Evolutionary conservation across 352 stramenopile genomes (phyloP).

Genomic region (Nothophytophthora sp.): DNA sequence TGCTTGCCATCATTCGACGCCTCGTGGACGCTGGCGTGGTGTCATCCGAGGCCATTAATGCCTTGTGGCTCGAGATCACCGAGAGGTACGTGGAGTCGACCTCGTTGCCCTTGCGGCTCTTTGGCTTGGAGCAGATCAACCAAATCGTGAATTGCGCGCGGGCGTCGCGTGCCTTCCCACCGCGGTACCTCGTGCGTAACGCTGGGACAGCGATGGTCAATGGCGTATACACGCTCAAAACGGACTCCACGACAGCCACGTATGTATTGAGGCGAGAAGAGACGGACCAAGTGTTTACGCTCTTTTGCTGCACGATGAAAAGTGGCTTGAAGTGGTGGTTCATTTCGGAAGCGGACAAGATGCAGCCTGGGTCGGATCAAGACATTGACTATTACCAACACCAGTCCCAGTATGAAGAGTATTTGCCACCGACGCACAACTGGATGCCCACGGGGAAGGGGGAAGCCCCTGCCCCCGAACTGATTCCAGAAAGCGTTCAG

Average conservation of each 20-base stretch:
- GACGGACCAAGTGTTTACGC: constrained; percentile 86
- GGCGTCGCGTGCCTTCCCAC: constrained; percentile 83
- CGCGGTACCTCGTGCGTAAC: constrained; percentile 86
- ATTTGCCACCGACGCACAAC: constrained; percentile 85
- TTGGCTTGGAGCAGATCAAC: constrained; percentile 94
- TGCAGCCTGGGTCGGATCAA: constrained; percentile 97
- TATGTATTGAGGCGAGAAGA: constrained; percentile 78
- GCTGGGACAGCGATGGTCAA: constrained; percentile 94
- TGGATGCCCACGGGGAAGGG: constrained; percentile 89
- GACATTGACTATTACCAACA: constrained; percentile 99
- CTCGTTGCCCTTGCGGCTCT: constrained; percentile 93
- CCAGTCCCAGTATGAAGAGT: constrained; percentile 94
- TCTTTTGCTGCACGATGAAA: constrained; percentile 98
- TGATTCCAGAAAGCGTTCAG: constrained; percentile 64
- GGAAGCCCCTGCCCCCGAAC: constrained; percentile 63
- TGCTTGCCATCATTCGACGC: constrained; percentile 79
- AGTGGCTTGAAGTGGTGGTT: constrained; percentile 99
- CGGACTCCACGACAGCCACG: constrained; percentile 57
- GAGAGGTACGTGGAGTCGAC: constrained; percentile 89
- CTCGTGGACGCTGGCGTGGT: constrained; percentile 71
- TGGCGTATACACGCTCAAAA: constrained; percentile 91
- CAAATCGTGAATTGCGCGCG: constrained; percentile 91
- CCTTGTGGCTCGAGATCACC: constrained; percentile 83
- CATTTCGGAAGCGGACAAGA: constrained; percentile 96
- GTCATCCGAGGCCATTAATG: constrained; percentile 56